Conservation (phyloP, 352 stramenopile genomes). For the Pythium pyrilobum region DNA sequence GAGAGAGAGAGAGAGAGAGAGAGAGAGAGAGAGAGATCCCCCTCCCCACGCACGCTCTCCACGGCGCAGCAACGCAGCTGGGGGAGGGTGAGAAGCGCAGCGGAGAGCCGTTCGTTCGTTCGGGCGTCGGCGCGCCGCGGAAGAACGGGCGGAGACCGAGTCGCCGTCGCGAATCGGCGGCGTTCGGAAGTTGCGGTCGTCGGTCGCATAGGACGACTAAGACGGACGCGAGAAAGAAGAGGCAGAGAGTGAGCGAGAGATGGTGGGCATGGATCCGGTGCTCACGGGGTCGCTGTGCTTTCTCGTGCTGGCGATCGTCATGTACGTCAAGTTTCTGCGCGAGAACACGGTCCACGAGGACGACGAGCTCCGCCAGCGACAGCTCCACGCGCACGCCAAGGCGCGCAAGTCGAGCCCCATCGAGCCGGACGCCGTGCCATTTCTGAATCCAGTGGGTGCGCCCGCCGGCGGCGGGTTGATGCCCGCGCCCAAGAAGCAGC, state of each 20-base stretch:
- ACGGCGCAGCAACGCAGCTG: too few species aligned
- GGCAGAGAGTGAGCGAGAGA: constrained; percentile 2
- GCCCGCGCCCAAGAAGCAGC: constrained; percentile 40
- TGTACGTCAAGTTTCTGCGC: constrained; percentile 88
- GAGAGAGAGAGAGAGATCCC: too few species aligned
- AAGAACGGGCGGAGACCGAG: too few species aligned
- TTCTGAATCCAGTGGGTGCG: constrained; percentile 49
- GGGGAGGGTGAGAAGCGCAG: too few species aligned
- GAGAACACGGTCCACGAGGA: constrained; percentile 63
- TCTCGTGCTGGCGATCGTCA: constrained; percentile 77
- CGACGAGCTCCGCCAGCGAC: constrained; percentile 34
- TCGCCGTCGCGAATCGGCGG: neutral
- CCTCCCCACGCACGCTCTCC: too few species aligned
- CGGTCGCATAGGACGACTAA: too few species aligned
- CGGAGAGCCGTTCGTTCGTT: too few species aligned
- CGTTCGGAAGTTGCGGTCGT: too few species aligned
- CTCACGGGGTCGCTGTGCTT: constrained; percentile 86
- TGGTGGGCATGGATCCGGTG: constrained; percentile 68
- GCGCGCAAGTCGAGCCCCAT: constrained; percentile 53
- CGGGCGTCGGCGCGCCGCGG: too few species aligned
- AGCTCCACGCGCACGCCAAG: constrained; percentile 20
- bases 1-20: too few species aligned
- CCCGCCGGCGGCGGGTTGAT: constrained; percentile 25
- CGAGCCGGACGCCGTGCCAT: constrained; percentile 63
- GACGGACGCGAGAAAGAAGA: neutral